Conservation (phyloP, 2,329 filamentous ascomycete species). For the Phyllosticta citrichinensis region DNA sequence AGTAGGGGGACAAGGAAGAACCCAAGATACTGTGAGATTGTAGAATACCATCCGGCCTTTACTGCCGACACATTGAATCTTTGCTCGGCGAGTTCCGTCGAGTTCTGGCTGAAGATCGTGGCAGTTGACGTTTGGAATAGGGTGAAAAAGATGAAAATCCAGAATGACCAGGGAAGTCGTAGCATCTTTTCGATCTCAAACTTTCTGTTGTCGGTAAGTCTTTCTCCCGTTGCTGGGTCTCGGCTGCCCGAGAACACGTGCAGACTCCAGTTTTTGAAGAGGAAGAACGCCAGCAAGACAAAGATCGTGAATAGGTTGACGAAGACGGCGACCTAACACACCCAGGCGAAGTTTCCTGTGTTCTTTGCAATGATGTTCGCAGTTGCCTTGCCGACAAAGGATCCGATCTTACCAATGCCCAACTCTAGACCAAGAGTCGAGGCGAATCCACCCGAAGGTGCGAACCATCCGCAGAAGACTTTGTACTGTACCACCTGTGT, state of each 20-base stretch:
- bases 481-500: conserved; percentile 56
- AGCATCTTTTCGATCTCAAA: conserved; percentile 48
- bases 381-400: conserved; percentile 50
- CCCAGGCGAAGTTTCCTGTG: conserved; percentile 28
- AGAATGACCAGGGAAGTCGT: conserved; percentile 50
- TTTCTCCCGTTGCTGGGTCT: neutral
- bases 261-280: neutral
- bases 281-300: neutral
- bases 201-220: neutral
- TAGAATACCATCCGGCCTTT: conserved; percentile 51
- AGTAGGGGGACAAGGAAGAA: conserved; percentile 51
- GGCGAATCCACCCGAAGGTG: conserved; percentile 45
- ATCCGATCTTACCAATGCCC: conserved; percentile 51
- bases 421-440: conserved; percentile 52
- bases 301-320: neutral
- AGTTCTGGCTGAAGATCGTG: conserved; percentile 45
- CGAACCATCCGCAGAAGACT: conserved; percentile 56
- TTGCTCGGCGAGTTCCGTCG: conserved; percentile 51
- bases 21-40: conserved; percentile 45
- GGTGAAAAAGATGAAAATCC: conserved; percentile 45
- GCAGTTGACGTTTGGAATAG: conserved; percentile 50
- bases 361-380: conserved; percentile 50
- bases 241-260: neutral
- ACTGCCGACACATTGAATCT: conserved; percentile 46
- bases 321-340: neutral